Evolutionary conservation across 805 yeast genomes (phyloP), one percentile per base, ranked within the genome.

Genomic region (Wickerhamomyces rabaulensis): DNA sequence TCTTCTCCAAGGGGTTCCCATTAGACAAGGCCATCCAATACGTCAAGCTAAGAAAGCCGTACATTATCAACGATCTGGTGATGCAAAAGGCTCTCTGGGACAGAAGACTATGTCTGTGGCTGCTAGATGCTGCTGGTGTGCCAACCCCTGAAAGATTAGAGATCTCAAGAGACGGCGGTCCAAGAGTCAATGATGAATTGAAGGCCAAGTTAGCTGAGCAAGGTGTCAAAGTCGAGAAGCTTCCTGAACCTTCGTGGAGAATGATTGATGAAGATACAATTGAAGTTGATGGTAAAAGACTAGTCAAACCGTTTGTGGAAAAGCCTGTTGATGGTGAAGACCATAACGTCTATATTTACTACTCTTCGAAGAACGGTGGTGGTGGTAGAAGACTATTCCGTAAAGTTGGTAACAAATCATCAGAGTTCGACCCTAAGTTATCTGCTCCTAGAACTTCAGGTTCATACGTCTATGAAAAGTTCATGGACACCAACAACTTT

Each of bases 301-400:
- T 94, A 69, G 74, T 72, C 37, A 94, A 94, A 63, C 99, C 99
- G 7, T 94, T 82, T 73, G 99, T 94, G 29, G 99, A 94, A 65
- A 94, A 94, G 57, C 99, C 99, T 1, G 98, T 91, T 4, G 97
- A 94, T 65, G 99, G 99, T 45, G 99, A 94, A 67, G 97, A 94
- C 66, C 99, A 94, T 67, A 94, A 94, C 61, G 92, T 94, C 41
- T 87, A 85, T 64, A 91, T 94, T 36, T 94, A 94, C 67, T 94
- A 92, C 64, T 85, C 91, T 31, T 77, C 79, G 47, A 78, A 84
- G 48, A 85, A 86, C 44, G 99, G 99, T 40, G 99, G 99, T 47
- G 99, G 99, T 54, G 99, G 99, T 23, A 76, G 99, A 51, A 75
- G 95, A 43, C 70, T 94, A 51, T 94, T 94, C 71, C 76, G 99